These are phyloP conservation scores for Collybia sordida DNA, from an alignment of 768 basidiomycete species.

Conservation along the genomic window DNA sequence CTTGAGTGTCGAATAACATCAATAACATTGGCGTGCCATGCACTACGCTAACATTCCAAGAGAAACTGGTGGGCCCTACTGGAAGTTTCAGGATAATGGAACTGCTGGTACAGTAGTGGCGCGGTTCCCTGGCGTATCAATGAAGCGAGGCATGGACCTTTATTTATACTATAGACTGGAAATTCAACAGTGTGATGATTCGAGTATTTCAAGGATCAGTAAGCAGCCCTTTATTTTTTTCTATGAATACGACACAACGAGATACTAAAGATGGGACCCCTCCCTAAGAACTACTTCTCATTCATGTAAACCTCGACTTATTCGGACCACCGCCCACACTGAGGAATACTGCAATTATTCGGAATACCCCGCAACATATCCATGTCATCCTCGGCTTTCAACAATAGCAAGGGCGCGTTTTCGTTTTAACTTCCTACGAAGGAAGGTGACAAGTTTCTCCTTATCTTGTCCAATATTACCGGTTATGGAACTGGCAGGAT, in stretches of 20 bases:
- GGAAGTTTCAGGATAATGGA: no score
- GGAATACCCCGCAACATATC: slow-evolving; percentile 51
- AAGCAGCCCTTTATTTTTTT: slow-evolving; percentile 11
- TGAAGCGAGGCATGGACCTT: no score
- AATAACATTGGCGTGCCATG: no score
- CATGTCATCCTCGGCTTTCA: slow-evolving; percentile 54
- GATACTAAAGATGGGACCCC: slow-evolving; percentile 55
- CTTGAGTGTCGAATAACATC: no score
- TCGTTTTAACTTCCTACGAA: slow-evolving; percentile 43
- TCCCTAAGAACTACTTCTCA: slow-evolving; percentile 51
- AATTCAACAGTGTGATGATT: slow-evolving; percentile 60
- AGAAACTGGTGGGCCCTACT: no score
- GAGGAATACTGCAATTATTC: slow-evolving; percentile 42
- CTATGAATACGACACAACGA: slow-evolving; percentile 5
- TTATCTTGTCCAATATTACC: slow-evolving; percentile 73
- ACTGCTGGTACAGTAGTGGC: no score
- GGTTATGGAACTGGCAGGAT: slow-evolving; percentile 70
- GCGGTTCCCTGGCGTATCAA: no score
- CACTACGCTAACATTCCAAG: no score
- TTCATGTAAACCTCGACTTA: slow-evolving; percentile 42
- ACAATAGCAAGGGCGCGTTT: slow-evolving; percentile 53
- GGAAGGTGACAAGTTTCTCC: slow-evolving; percentile 39
- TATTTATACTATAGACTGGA: no score
- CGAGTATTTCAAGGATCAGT: slow-evolving; percentile 68
- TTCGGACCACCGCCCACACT: slow-evolving; percentile 6